Conservation (phyloP, 2,329 filamentous ascomycete genomes). For the Cladosporium phlei region DNA sequence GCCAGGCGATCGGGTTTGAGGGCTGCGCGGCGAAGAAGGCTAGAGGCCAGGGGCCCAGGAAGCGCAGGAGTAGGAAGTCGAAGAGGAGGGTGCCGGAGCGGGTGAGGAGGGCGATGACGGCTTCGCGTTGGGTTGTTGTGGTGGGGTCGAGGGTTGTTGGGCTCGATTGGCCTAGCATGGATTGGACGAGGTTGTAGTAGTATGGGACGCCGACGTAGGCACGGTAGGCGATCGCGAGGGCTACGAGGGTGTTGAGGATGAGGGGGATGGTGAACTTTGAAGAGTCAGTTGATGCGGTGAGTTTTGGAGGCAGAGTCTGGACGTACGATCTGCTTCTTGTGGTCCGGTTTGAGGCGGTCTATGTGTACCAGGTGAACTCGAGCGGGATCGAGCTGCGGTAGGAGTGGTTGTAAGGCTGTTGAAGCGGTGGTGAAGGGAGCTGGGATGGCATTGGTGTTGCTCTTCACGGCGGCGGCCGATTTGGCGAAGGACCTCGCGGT, state of each 20-base stretch:
- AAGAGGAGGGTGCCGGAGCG: conserved; percentile 64
- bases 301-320: neutral
- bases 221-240: conserved; percentile 61
- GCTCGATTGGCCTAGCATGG: conserved; percentile 60
- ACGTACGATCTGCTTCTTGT: conserved; percentile 67
- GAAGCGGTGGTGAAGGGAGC: conserved; percentile 65
- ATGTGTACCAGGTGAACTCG: conserved; percentile 83
- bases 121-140: conserved; percentile 52
- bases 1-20: conserved; percentile 65
- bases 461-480: conserved; percentile 6
- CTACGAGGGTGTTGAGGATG: conserved; percentile 67
- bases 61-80: conserved; percentile 58
- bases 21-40: conserved; percentile 57
- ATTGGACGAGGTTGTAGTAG: conserved; percentile 64
- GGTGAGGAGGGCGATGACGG: conserved; percentile 53
- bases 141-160: conserved; percentile 60
- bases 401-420: conserved; percentile 59
- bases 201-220: conserved; percentile 64
- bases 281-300: neutral
- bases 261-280: conserved; percentile 66
- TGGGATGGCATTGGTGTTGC: conserved; percentile 19
- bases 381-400: conserved; percentile 59
- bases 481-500: conserved; percentile 8
- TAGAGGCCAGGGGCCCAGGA: conserved; percentile 44
- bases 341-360: conserved; percentile 62